Conservation (phyloP, 179 eudicot genomes). For the Silene vulgaris region DNA sequence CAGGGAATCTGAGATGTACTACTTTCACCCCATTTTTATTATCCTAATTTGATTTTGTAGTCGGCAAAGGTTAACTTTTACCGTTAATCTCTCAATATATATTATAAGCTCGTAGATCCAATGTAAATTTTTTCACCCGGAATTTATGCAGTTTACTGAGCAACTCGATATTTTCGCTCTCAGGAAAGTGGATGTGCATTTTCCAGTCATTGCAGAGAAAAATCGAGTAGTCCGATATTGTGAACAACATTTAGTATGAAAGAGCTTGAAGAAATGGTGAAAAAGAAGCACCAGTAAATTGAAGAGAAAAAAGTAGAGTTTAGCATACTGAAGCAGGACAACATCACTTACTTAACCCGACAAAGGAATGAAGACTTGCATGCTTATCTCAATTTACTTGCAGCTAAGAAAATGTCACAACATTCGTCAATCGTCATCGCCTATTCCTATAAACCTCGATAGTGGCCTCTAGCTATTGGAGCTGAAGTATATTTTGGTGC, state of each 20-base stretch:
- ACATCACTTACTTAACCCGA: background rate
- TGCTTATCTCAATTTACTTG: slow-evolving; percentile 4
- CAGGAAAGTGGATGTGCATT: slow-evolving; percentile 40
- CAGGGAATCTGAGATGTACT: background rate
- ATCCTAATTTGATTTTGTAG: too few species aligned
- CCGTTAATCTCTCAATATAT: too few species aligned
- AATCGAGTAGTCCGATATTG: background rate
- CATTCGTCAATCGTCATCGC: slow-evolving; percentile 13
- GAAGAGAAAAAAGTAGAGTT: slow-evolving; percentile 17
- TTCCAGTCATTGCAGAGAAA: slow-evolving; percentile 30
- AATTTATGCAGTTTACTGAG: background rate
- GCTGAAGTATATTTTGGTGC: background rate
- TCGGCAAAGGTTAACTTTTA: too few species aligned
- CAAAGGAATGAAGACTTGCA: background rate
- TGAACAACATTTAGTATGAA: background rate
- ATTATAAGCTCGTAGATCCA: too few species aligned
- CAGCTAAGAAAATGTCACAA: slow-evolving; percentile 12
- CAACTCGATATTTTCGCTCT: background rate
- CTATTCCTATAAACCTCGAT: slow-evolving; percentile 5
- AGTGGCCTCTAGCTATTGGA: background rate
- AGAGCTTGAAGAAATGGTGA: background rate
- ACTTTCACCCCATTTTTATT: too few species aligned
- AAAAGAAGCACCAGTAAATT: slow-evolving; percentile 11
- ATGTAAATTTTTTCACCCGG: background rate
- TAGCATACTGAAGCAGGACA: background rate